Evolutionary conservation across 148 eudicot genomes (phyloP), one percentile per base, ranked within the genome.

Genomic region (Drosera capensis): DNA sequence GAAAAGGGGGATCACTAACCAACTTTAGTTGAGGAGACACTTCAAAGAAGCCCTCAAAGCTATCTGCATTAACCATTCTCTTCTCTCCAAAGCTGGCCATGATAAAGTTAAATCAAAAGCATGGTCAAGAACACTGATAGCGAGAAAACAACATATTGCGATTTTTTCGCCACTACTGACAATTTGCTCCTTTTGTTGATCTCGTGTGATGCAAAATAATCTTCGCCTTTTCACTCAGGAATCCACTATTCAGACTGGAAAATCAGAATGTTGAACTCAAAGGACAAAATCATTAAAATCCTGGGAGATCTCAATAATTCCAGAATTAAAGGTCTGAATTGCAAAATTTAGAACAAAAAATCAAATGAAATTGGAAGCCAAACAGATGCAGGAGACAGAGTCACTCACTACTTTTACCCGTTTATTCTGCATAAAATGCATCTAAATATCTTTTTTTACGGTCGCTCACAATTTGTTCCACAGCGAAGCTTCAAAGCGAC

Each of bases 41-140:
- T 43, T 66, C 78, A 46, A 53, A 38, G 39, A 71, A 56, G 58
- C 64, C 67, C 59, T 68, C 75, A 20, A n/a, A 24, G 19, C 54
- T 67, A 44, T 56, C 58, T 54, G 71, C 78, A 45, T 49, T 68
- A 41, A 43, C 58, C 58, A 51, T 72, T 51, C 59, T 63, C 60
- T 63, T 71, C 17, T 68, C 75, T 16, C 83, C 75, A 58, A 73
- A 71, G 71, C 80, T 79, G 75, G 58, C 64, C 23, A 51, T 18
- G 18, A 23, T 20, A 24, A 40, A 45, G 21, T 8, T 25, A 51
- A 38, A 37, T 45, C 37, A 49, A 28, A 48, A 43, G 22, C 30
- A 20, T 38, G 25, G 39, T 39, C 14, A 24, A 28, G 19, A 56
- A 14, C 23, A 25, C n/a, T 18, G 18, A 7, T 23, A 23, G 30